These are phyloP conservation scores for Kitagawia praeruptora DNA, from an alignment of 129 eudicot genomes.

Conservation along the genomic window DNA sequence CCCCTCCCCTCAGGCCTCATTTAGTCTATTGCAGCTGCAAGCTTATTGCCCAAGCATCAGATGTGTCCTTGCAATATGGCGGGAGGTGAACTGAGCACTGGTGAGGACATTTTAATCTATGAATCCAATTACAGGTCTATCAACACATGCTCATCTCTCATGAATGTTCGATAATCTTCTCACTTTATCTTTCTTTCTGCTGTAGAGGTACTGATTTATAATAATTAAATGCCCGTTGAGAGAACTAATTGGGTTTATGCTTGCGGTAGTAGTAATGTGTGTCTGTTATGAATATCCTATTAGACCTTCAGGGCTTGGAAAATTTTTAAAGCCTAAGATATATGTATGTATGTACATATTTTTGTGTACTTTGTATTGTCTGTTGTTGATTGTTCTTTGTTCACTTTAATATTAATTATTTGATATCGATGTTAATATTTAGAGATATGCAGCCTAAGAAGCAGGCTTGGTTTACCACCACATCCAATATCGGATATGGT, in stretches of 20 bases:
- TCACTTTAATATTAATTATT: background rate
- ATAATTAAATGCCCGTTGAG: background rate
- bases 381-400: background rate
- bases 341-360: background rate
- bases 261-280: background rate
- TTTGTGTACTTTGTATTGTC: background rate
- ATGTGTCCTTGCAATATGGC: constrained; percentile 73
- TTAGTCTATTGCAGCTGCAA: constrained; percentile 83
- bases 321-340: background rate
- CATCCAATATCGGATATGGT: background rate
- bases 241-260: background rate
- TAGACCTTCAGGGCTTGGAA: background rate
- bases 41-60: constrained; percentile 56
- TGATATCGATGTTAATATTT: constrained; percentile 13
- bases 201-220: background rate
- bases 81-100: constrained; percentile 68
- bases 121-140: constrained; percentile 62
- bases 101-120: constrained; percentile 57
- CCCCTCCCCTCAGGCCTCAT: background rate
- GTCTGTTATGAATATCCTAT: background rate
- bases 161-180: constrained; percentile 41
- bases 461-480: background rate
- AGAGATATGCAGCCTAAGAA: constrained; percentile 53
- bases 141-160: constrained; percentile 64
- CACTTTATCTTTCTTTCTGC: background rate